These are phyloP conservation scores for Rubia balearica DNA, from an alignment of 305 asterid genomes.

Conservation along the genomic window DNA sequence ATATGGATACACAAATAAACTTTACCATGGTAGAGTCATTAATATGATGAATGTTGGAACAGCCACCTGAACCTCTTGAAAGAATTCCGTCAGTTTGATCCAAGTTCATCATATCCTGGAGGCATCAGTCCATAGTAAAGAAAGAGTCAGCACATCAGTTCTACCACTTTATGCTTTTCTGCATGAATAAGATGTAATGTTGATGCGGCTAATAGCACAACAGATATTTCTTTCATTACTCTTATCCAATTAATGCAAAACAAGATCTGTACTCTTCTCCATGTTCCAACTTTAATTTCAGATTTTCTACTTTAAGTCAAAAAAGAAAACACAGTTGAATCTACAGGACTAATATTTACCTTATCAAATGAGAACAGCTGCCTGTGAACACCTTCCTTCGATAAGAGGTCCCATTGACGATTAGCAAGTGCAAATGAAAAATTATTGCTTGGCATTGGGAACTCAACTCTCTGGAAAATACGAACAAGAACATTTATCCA, in stretches of 20 bases:
- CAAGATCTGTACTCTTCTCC: background rate
- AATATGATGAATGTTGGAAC: conserved; percentile 79
- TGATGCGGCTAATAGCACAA: background rate
- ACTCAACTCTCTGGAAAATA: conserved; percentile 69
- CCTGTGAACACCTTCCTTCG: conserved; percentile 46
- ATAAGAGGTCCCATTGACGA: conserved; percentile 82
- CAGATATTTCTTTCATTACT: background rate
- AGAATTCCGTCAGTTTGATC: conserved; percentile 61
- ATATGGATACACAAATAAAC: background rate
- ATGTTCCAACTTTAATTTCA: background rate
- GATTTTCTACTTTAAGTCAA: background rate
- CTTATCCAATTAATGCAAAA: background rate
- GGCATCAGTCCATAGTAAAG: conserved; percentile 11
- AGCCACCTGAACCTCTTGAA: conserved; percentile 60
- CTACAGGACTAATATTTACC: conserved; percentile 30
- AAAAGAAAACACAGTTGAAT: background rate
- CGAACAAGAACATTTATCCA: conserved; percentile 18
- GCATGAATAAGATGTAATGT: background rate
- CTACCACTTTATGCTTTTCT: background rate
- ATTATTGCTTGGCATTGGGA: conserved; percentile 83
- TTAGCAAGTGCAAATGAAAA: conserved; percentile 77
- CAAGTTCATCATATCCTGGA: conserved; percentile 89
- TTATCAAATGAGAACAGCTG: conserved; percentile 72
- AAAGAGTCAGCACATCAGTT: conserved; percentile 5
- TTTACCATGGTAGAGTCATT: conserved; percentile 69